Percentiles rank a stretch among this genome's conserved stretches.
phyloP scores from a whole-genome alignment of 78 protist genomes.

The Speleostelium caveatum region DNA sequence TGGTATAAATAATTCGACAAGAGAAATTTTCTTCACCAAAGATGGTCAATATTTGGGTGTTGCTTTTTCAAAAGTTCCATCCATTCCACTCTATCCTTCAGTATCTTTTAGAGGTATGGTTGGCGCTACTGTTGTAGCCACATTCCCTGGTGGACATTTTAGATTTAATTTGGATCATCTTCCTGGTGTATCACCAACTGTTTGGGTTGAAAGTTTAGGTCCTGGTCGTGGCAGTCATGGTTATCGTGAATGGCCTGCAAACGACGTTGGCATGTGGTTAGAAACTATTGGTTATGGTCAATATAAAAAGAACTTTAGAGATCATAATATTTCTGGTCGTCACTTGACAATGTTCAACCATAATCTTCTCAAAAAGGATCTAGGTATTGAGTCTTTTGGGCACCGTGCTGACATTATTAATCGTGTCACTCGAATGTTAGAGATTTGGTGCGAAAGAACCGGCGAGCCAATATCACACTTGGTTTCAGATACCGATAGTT shows the following conservation, averaged over 20 bases:
- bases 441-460: conserved; percentile 34
- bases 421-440: conserved; percentile 26
- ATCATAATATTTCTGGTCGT: conserved; percentile 63
- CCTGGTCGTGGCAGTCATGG: conserved; percentile 19
- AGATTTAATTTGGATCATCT: conserved; percentile 13
- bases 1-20: conserved; percentile 48
- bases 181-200: conserved; percentile 45
- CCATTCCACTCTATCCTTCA: conserved; percentile 52
- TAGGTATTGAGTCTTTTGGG: conserved; percentile 57
- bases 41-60: conserved; percentile 69
- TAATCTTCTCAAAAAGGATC: conserved; percentile 10
- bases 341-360: conserved; percentile 15
- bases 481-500: neutral
- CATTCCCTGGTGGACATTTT: conserved; percentile 22
- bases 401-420: conserved; percentile 57
- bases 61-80: conserved; percentile 38
- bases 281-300: conserved; percentile 58
- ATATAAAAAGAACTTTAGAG: conserved; percentile 61
- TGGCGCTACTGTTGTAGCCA: conserved; percentile 28
- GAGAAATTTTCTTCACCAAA: conserved; percentile 55
- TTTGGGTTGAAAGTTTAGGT: conserved; percentile 50
- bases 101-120: conserved; percentile 36
- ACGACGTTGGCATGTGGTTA: conserved; percentile 59
- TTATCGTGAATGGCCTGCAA: conserved; percentile 35
- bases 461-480: neutral